Percentiles rank a stretch among this genome's conserved stretches.
These are phyloP conservation scores for Lecanicillium sp. DNA, from an alignment of 2,329 filamentous ascomycete genomes.

Conservation along the genomic window DNA sequence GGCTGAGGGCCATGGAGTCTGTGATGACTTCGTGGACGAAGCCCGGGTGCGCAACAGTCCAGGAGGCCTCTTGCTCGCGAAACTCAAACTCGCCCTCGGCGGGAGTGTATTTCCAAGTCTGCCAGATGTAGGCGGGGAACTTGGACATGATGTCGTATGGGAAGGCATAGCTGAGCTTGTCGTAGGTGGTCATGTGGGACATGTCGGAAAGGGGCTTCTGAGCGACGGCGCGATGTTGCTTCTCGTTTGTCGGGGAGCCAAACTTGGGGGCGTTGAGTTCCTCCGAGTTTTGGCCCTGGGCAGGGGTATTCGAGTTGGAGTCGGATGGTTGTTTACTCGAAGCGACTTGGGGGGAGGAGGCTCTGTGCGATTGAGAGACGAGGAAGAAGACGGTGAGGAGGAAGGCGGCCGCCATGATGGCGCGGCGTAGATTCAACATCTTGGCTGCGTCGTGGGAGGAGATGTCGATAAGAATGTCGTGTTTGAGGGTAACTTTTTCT, in stretches of 20 bases:
- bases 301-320: constrained; percentile 14
- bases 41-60: constrained; percentile 77
- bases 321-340: constrained; percentile 10
- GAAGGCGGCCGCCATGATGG: constrained; percentile 61
- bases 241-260: constrained; percentile 8
- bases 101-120: constrained; percentile 92
- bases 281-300: constrained; percentile 6
- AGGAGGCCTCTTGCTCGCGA: constrained; percentile 77
- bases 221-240: constrained; percentile 27
- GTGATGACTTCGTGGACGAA: constrained; percentile 97
- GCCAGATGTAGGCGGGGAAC: constrained; percentile 98
- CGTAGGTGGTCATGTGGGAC: constrained; percentile 61
- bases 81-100: constrained; percentile 71
- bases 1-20: constrained; percentile 73
- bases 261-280: background rate
- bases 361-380: constrained; percentile 49
- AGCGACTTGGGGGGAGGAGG: constrained; percentile 6
- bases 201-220: constrained; percentile 63
- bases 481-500: too few species aligned
- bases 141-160: constrained; percentile 82
- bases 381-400: constrained; percentile 62
- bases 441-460: constrained; percentile 14
- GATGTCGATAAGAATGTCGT: background rate
- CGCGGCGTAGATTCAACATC: constrained; percentile 76
- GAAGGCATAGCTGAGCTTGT: constrained; percentile 86